A percentile compares a stretch with the other conserved stretches of the same genome.
Evolutionary conservation across 225 moss, liverwort and hornwort genomes (phyloP).

Genomic region (Neckera pumila): DNA sequence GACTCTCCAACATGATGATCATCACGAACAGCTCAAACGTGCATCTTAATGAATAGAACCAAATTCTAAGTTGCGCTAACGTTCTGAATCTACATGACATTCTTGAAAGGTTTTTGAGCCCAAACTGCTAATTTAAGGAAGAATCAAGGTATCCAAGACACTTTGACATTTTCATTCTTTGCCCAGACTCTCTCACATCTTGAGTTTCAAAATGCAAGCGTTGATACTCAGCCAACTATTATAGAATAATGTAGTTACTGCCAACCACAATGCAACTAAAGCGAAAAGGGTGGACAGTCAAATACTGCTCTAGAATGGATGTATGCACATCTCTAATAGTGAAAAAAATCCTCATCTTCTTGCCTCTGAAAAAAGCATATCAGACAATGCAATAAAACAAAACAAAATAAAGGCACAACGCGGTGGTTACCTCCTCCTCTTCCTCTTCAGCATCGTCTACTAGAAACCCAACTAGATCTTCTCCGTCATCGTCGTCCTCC

Average conservation of each 20-base stretch:
- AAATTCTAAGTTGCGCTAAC: neutral
- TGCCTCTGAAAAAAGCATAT: neutral
- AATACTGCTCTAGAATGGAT: neutral
- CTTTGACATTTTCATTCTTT: neutral
- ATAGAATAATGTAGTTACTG: neutral
- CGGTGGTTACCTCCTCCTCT: conserved; percentile 6
- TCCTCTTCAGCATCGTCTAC: conserved; percentile 28
- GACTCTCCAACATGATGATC: neutral
- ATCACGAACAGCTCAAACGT: neutral
- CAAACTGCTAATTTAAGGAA: neutral
- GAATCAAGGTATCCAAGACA: neutral
- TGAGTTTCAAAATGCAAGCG: neutral
- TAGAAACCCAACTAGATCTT: conserved; percentile 26
- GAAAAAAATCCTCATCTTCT: neutral
- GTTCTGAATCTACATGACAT: neutral
- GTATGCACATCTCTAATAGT: neutral
- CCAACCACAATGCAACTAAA: neutral
- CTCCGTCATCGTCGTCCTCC: conserved; percentile 10
- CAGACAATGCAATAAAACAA: neutral
- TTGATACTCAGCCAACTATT: neutral
- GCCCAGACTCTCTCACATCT: neutral
- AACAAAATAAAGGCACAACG: neutral
- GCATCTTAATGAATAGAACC: neutral
- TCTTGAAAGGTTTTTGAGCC: neutral
- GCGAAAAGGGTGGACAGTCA: neutral